Evolutionary conservation across 2,329 filamentous ascomycete species (phyloP).

Genomic region (Trichophyton equinum): DNA sequence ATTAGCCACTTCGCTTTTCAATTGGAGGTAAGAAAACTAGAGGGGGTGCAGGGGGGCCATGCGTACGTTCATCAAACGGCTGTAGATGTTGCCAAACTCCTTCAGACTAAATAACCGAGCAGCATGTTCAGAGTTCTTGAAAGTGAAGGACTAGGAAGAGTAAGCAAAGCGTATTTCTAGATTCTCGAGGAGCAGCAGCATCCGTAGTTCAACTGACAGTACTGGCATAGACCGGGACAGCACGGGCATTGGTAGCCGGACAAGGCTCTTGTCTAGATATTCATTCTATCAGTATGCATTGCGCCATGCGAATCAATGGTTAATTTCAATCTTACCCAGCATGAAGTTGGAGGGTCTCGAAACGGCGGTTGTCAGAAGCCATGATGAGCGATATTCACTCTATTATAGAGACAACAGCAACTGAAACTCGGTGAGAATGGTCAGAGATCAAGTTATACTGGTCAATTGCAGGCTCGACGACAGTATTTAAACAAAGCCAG

Average conservation of each 20-base stretch:
- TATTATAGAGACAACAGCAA: too few species aligned
- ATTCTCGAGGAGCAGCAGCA: neutral
- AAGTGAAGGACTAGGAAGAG: slow-evolving; percentile 59
- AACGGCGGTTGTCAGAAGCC: slow-evolving; percentile 36
- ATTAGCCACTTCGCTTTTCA: neutral
- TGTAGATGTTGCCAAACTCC: slow-evolving; percentile 96
- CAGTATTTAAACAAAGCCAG: neutral
- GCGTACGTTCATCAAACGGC: slow-evolving; percentile 86
- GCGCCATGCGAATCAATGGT: neutral
- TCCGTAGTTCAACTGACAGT: slow-evolving; percentile 40
- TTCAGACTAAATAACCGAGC: slow-evolving; percentile 93
- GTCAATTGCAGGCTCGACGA: neutral
- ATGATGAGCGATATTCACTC: neutral
- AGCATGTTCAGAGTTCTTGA: slow-evolving; percentile 93
- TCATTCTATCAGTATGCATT: neutral
- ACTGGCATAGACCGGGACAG: slow-evolving; percentile 91
- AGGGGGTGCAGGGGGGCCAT: slow-evolving; percentile 20
- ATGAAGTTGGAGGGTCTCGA: slow-evolving; percentile 77
- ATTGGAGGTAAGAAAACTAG: neutral
- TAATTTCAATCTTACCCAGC: slow-evolving; percentile 50
- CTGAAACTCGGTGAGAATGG: neutral
- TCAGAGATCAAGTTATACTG: neutral
- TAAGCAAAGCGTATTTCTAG: neutral
- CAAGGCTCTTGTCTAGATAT: slow-evolving; percentile 61
- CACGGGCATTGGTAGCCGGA: slow-evolving; percentile 68